Conservation (phyloP, 2,329 filamentous ascomycete genomes). For the Arthrinium phaeospermum region DNA sequence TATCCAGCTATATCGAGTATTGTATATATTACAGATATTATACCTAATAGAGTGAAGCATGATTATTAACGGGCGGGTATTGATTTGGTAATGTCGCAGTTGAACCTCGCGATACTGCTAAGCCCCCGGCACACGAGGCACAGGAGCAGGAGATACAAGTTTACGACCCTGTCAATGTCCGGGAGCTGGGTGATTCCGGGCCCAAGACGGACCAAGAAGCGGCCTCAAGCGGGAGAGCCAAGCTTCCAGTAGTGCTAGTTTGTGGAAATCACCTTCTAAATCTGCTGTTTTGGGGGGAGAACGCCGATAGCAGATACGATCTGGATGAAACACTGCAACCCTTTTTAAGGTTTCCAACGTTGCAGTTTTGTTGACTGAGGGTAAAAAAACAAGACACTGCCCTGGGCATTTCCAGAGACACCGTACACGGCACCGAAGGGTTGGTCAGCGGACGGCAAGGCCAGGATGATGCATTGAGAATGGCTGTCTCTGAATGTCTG, state of each 20-base stretch:
- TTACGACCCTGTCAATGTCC: not conserved
- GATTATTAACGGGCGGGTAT: not conserved
- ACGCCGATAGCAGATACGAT: not conserved
- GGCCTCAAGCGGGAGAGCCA: not conserved
- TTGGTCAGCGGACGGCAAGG: not conserved
- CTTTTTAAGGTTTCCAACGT: not conserved
- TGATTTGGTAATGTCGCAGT: not conserved
- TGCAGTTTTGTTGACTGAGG: not conserved
- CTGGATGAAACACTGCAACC: constrained; percentile 6
- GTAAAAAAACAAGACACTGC: not conserved
- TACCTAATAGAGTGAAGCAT: not conserved
- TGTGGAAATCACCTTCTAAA: constrained; percentile 1
- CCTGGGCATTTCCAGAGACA: not conserved
- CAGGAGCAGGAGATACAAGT: not conserved
- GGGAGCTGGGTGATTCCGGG: not conserved
- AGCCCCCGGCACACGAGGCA: not conserved
- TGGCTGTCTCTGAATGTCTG: not conserved
- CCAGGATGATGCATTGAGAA: not conserved
- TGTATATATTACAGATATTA: not conserved
- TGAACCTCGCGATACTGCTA: not conserved
- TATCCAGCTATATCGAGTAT: not conserved
- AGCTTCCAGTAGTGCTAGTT: constrained; percentile 11
- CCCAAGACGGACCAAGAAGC: not conserved
- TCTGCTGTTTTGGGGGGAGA: not conserved
- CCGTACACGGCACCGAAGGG: not conserved